Base-by-base conservation (phyloP, 805 yeast genomes). In the Clavispora vitiphila region DNA sequence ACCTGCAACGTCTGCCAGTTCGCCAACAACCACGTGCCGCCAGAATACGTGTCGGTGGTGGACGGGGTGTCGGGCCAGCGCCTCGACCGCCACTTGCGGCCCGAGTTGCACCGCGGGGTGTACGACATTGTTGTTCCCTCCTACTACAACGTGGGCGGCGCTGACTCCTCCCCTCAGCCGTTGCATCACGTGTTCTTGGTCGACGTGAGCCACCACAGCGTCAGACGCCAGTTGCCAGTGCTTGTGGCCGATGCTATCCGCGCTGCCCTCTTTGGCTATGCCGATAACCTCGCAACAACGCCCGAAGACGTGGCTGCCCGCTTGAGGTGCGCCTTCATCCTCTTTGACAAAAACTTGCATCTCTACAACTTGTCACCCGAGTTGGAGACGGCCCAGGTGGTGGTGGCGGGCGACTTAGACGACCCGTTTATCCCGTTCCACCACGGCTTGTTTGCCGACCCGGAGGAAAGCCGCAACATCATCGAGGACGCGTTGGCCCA, bases 1-100 rank as follows among this genome's bases (percentile, higher is more conserved):
- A 71, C 78, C 10, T 93, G 99, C 70, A 91, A 91, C 62, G 76
- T 93, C 55, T 93, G 99, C 65, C 80, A 80, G 47, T 85, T 84
- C 51, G 62, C 71, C 12, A 76, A 87, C 40, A 84, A 83, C 55
- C 67, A 71, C 5, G 78, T 84, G 12, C 86, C 95, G 0, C 58
- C 61, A 8, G 89, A 82, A 27, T 89, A 88, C 54, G 67, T 67
- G 41, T 70, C 85, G 26, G 78, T 83, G 24, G 60, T 83, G 7
- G 88, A 82, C 52, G 53, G 60, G 6, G 65, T 72, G 3, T 69
- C 74, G 19, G 84, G 83, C 18, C 71, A 76, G 39, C 71, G 96
- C 51, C 61, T 76, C 8, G 96, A 87, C 62, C 70, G 76, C 49
- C 65, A 62, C 26, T 65, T 68, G 34, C 72, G 89, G 37, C 90